phyloP scores from a whole-genome alignment of 805 yeast species.

The Saccharomyces kudriavzevii region DNA sequence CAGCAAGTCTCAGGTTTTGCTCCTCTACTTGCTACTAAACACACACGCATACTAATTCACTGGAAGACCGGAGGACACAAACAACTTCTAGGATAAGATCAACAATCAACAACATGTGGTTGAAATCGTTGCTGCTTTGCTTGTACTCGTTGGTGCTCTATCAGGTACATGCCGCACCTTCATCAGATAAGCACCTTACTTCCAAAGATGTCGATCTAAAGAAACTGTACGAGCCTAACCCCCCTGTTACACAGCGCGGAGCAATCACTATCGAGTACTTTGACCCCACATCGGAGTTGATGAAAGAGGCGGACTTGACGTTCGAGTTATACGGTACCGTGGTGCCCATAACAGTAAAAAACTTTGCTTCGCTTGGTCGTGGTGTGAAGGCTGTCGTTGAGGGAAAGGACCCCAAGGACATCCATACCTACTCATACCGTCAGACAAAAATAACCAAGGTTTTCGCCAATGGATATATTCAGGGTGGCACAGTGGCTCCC shows the following conservation, averaged over 20 bases:
- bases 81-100: neutral
- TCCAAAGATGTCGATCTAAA: constrained; percentile 8
- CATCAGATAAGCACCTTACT: constrained; percentile 2
- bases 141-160: neutral
- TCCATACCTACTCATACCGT: constrained; percentile 37
- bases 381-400: constrained; percentile 33
- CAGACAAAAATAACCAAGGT: constrained; percentile 67
- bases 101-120: neutral
- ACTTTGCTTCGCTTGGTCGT: constrained; percentile 45
- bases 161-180: constrained; percentile 1
- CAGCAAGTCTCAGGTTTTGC: neutral
- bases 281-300: constrained; percentile 12
- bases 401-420: constrained; percentile 25
- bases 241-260: constrained; percentile 27
- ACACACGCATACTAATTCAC: neutral
- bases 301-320: constrained; percentile 31
- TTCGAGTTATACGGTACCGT: constrained; percentile 59
- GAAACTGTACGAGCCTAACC: constrained; percentile 24
- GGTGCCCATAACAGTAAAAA: constrained; percentile 55
- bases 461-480: constrained; percentile 67
- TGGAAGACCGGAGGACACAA: neutral
- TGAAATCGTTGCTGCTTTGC: neutral
- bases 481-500: constrained; percentile 79
- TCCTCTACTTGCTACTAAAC: neutral
- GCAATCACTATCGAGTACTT: constrained; percentile 22